Evolutionary conservation across 495 filamentous ascomycete genomes (phyloP).

Genomic region (Letharia columbiana): DNA sequence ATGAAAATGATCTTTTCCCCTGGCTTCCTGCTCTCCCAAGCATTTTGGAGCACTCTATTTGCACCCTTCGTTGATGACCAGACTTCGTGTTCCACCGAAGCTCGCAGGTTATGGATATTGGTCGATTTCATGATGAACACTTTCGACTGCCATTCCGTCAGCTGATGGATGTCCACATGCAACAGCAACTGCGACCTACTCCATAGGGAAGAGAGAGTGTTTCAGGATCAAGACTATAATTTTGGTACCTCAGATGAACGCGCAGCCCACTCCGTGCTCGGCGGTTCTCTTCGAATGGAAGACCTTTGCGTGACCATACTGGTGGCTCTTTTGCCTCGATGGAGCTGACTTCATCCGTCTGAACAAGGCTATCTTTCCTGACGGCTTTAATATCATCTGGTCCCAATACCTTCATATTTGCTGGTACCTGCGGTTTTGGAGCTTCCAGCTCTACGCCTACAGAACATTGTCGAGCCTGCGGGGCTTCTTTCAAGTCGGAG

Average conservation of each 20-base stretch:
- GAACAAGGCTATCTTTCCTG: neutral
- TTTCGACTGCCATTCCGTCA: conserved; percentile 14
- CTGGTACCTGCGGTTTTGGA: neutral
- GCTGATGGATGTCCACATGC: neutral
- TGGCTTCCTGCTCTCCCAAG: conserved; percentile 17
- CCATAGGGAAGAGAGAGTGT: conserved; percentile 18
- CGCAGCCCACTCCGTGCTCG: neutral
- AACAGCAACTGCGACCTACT: conserved; percentile 10
- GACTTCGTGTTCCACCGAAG: conserved; percentile 16
- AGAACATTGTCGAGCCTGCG: neutral
- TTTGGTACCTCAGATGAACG: neutral
- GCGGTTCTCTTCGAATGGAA: conserved; percentile 6
- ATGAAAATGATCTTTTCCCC: conserved; percentile 19
- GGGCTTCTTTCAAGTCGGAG: conserved; percentile 14
- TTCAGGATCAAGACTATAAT: conserved; percentile 14
- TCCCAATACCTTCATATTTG: neutral
- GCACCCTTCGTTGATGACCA: conserved; percentile 23
- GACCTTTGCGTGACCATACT: conserved; percentile 20
- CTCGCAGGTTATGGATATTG: conserved; percentile 12
- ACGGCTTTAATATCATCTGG: neutral
- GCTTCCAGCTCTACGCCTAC: neutral
- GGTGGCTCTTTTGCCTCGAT: neutral
- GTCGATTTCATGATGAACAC: conserved; percentile 23
- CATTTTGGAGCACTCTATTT: conserved; percentile 21
- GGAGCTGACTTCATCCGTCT: neutral